phyloP scores from a whole-genome alignment of 345 rosid genomes.

The Noccaea caerulescens region DNA sequence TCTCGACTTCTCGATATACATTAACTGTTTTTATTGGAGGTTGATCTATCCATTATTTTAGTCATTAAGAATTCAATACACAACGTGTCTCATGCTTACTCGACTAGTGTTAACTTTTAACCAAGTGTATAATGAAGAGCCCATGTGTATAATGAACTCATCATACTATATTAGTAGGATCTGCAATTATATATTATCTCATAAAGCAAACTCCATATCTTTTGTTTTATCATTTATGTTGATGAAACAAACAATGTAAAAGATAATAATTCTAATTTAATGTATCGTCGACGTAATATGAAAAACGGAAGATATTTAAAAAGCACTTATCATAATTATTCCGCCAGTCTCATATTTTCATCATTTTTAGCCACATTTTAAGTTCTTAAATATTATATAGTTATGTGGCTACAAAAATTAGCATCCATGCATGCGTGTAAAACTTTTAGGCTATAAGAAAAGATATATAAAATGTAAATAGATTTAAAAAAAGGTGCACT shows the following conservation, averaged over 20 bases:
- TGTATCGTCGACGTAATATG: not conserved
- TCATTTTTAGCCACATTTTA: too few species aligned
- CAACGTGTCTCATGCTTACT: conserved; percentile 15
- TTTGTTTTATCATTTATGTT: not conserved
- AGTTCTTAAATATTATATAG: not conserved
- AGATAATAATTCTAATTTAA: not conserved
- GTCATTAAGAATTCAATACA: not conserved
- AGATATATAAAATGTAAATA: not conserved
- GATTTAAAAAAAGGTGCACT: conserved; percentile 17
- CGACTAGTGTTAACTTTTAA: conserved; percentile 2
- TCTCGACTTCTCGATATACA: not conserved
- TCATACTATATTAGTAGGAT: not conserved
- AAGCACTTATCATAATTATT: not conserved
- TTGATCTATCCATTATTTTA: not conserved
- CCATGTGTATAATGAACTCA: conserved; percentile 16
- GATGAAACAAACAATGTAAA: conserved; percentile 15
- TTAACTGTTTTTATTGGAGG: not conserved
- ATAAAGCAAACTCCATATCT: conserved; percentile 13
- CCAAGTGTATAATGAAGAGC: conserved; percentile 7
- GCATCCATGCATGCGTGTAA: conserved; percentile 9
- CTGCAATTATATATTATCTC: not conserved
- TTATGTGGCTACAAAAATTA: conserved; percentile 18
- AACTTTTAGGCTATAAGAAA: conserved; percentile 13
- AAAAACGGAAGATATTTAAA: not conserved
- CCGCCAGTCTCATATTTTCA: not conserved